Conservation (phyloP, 2,329 filamentous ascomycete species). For the Chaetomium olivaceum region DNA sequence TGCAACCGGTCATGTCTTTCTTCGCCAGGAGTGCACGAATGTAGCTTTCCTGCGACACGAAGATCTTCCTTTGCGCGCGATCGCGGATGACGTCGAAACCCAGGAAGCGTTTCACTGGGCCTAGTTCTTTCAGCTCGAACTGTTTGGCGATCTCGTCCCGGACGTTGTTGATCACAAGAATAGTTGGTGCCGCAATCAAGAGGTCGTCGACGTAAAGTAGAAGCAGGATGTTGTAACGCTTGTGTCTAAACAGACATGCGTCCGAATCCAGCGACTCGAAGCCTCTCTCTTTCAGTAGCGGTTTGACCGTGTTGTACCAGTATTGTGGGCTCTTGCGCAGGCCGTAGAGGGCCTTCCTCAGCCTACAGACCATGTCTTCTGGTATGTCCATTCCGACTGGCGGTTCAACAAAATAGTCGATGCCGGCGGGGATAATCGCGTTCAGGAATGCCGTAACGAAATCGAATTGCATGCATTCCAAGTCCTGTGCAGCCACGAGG, state of each 20-base stretch:
- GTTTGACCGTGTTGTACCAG: conserved; percentile 1
- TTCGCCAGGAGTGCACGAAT: not conserved
- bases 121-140: conserved; percentile 11
- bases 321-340: conserved; percentile 1
- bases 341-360: not conserved
- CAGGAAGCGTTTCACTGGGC: conserved; percentile 15
- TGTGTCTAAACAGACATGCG: not conserved
- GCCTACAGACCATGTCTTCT: not conserved
- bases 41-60: not conserved
- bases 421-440: not conserved
- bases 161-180: not conserved
- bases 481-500: not conserved
- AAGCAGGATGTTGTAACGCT: not conserved
- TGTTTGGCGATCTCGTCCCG: not conserved
- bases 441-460: conserved; percentile 12
- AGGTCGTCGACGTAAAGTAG: not conserved
- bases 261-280: not conserved
- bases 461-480: not conserved
- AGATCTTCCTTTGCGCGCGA: not conserved
- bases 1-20: too few species aligned
- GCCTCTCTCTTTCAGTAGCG: not conserved
- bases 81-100: conserved; percentile 12
- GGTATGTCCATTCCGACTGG: not conserved
- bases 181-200: not conserved
- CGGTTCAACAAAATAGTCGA: not conserved